Evolutionary conservation across 805 yeast species (phyloP).

Genomic region (Tetrapisispora pingtungensis): DNA sequence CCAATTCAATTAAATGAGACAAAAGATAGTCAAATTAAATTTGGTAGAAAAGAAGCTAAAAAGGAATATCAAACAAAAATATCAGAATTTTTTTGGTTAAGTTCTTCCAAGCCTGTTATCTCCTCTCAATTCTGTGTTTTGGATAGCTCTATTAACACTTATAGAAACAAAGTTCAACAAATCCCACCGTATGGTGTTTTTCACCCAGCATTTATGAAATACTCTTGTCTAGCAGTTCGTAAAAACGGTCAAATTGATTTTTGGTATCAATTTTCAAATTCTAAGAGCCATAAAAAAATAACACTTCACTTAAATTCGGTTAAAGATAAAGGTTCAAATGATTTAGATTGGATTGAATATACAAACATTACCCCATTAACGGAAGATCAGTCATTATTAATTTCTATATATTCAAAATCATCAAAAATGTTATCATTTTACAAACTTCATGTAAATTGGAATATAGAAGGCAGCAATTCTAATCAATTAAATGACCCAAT

Average conservation of each 20-base stretch:
- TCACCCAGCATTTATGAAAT: conserved; percentile 31
- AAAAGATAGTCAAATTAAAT: conserved; percentile 29
- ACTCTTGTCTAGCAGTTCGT: conserved; percentile 28
- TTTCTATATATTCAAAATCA: conserved; percentile 22
- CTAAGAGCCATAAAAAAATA: conserved; percentile 30
- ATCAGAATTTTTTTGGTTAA: conserved; percentile 36
- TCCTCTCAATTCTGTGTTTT: conserved; percentile 25
- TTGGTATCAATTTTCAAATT: conserved; percentile 32
- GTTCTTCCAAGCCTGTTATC: conserved; percentile 31
- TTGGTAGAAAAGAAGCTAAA: conserved; percentile 32
- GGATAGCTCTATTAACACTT: conserved; percentile 19
- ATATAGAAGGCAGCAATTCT: conserved; percentile 17
- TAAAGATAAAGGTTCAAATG: conserved; percentile 18
- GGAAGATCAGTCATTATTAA: conserved; percentile 25
- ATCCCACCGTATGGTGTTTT: conserved; percentile 28
- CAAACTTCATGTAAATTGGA: conserved; percentile 27
- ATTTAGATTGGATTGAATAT: conserved; percentile 25
- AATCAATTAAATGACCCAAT: conserved; percentile 25
- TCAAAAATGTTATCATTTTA: conserved; percentile 22
- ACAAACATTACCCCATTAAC: conserved; percentile 27
- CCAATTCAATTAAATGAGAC: conserved; percentile 17
- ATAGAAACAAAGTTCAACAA: conserved; percentile 27
- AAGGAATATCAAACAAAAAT: conserved; percentile 27
- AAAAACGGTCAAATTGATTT: conserved; percentile 29
- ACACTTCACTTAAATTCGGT: conserved; percentile 20